Percentiles rank a stretch among this genome's conserved stretches.
Evolutionary conservation across 1,284 basidiomycete species (phyloP).

Genomic region (Rhodotorula sp.): DNA sequence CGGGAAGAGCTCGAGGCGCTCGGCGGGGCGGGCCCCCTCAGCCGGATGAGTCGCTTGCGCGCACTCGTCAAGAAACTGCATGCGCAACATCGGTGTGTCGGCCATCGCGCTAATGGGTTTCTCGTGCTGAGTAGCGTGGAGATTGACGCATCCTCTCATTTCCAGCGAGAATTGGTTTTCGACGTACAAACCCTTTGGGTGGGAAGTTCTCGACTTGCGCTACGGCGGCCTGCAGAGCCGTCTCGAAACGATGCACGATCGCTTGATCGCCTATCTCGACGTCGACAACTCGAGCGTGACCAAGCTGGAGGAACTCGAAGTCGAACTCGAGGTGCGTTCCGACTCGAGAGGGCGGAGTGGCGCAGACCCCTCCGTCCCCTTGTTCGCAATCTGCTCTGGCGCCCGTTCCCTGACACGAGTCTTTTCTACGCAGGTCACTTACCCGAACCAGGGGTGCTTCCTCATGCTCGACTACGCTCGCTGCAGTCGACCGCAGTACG

Average conservation of each 20-base stretch:
- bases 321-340: slow-evolving; percentile 33
- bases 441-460: slow-evolving; percentile 17
- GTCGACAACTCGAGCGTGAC: slow-evolving; percentile 15
- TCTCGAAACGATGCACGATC: slow-evolving; percentile 47
- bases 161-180: slow-evolving; percentile 32
- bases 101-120: slow-evolving; percentile 21
- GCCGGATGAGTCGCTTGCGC: slow-evolving; percentile 39
- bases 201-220: slow-evolving; percentile 45
- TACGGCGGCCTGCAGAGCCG: slow-evolving; percentile 49
- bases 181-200: slow-evolving; percentile 37
- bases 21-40: slow-evolving; percentile 29
- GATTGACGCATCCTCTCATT: background rate
- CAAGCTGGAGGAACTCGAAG: slow-evolving; percentile 40
- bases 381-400: background rate
- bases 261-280: slow-evolving; percentile 40
- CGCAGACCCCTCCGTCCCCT: background rate
- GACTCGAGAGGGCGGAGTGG: background rate
- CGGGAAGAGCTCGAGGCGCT: slow-evolving; percentile 38
- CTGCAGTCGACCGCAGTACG: slow-evolving; percentile 29
- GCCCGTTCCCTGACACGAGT: too few species aligned
- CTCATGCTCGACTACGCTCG: slow-evolving; percentile 40
- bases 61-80: slow-evolving; percentile 43
- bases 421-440: slow-evolving; percentile 7
- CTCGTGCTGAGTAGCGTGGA: background rate
- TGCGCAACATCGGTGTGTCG: slow-evolving; percentile 45